These are phyloP conservation scores for Dentipellis fragilis DNA, from an alignment of 768 basidiomycete genomes.

Conservation along the genomic window DNA sequence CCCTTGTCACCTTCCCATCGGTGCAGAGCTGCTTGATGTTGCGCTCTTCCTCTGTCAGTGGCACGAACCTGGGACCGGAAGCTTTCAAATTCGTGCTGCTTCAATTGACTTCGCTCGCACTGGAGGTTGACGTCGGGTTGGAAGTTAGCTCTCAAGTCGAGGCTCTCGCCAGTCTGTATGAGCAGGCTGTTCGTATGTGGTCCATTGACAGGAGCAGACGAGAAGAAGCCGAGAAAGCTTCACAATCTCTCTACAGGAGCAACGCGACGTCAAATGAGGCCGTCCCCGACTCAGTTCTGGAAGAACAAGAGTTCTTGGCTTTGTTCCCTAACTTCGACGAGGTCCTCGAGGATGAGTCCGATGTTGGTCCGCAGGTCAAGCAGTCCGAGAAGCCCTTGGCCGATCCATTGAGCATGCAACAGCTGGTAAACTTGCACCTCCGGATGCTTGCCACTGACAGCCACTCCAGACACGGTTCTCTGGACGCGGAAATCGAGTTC, in stretches of 20 bases:
- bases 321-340: slow-evolving; percentile 84
- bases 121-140: slow-evolving; percentile 35
- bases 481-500: slow-evolving; percentile 17
- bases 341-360: slow-evolving; percentile 20
- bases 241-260: slow-evolving; percentile 69
- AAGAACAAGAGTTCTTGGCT: slow-evolving; percentile 73
- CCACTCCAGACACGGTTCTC: slow-evolving; percentile 16
- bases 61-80: slow-evolving; percentile 16
- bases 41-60: slow-evolving; percentile 18
- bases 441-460: slow-evolving; percentile 23
- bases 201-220: slow-evolving; percentile 66
- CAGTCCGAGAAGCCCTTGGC: slow-evolving; percentile 18
- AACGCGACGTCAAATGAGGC: slow-evolving; percentile 43
- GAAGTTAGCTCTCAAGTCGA: slow-evolving; percentile 21
- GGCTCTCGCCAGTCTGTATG: slow-evolving; percentile 44
- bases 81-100: slow-evolving; percentile 38
- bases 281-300: slow-evolving; percentile 60
- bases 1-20: slow-evolving; percentile 47
- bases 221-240: slow-evolving; percentile 49
- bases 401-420: slow-evolving; percentile 24
- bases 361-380: background rate
- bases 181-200: slow-evolving; percentile 76
- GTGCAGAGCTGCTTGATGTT: slow-evolving; percentile 31
- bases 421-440: slow-evolving; percentile 40
- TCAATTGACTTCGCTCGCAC: slow-evolving; percentile 34